Percentiles rank a stretch among this genome's conserved stretches.
Conservation (phyloP, 805 yeast genomes). For the Cyberlindnera euphorbiiphila region DNA sequence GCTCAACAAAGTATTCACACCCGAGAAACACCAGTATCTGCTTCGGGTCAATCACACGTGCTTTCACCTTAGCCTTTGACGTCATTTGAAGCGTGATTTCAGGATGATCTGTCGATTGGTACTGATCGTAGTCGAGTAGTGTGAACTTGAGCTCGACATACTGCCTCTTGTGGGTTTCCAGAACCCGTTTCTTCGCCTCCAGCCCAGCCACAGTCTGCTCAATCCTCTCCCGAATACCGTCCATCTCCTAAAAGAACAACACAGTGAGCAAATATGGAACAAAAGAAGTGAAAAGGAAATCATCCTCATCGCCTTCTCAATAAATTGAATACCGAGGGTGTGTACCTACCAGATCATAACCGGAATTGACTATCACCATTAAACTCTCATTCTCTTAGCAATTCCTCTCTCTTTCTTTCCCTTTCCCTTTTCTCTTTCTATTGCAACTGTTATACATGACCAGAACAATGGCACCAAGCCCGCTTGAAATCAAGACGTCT, state of each 20-base stretch:
- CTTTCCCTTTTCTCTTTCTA: too few species aligned
- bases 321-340: too few species aligned
- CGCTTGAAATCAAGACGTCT: conserved; percentile 62
- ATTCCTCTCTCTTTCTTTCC: too few species aligned
- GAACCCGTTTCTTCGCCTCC: conserved; percentile 7
- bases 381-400: too few species aligned
- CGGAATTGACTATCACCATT: too few species aligned
- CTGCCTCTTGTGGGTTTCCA: conserved; percentile 20
- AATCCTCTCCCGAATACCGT: conserved; percentile 16
- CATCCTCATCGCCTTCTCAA: too few species aligned
- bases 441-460: not conserved
- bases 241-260: conserved; percentile 18
- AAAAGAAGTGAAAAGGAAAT: too few species aligned
- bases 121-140: conserved; percentile 18
- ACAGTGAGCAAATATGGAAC: too few species aligned
- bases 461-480: conserved; percentile 61
- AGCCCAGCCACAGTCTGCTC: conserved; percentile 9
- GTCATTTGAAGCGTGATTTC: conserved; percentile 18
- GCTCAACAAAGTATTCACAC: conserved; percentile 39
- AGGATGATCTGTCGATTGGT: conserved; percentile 11
- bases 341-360: too few species aligned
- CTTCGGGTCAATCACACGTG: conserved; percentile 20
- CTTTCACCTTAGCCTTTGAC: conserved; percentile 21
- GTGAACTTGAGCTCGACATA: conserved; percentile 22
- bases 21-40: conserved; percentile 34